Evolutionary conservation across 139 green algal species (phyloP), one percentile per base, ranked within the genome.

Genomic region (Chlorella sp.): DNA sequence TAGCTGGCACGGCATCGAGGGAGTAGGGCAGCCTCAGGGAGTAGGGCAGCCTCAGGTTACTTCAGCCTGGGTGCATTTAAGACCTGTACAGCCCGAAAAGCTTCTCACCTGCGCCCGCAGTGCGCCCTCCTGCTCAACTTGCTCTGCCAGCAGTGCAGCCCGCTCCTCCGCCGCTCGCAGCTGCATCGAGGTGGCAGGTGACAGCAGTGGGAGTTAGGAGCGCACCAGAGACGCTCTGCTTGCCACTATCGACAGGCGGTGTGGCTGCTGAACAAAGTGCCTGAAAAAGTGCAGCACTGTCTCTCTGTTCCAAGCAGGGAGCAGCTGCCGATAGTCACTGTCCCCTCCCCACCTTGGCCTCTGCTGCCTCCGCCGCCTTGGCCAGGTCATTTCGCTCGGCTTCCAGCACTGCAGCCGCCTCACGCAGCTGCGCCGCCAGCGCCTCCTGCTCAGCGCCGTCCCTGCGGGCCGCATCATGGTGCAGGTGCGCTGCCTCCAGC

Each of bases 401-500:
- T 56, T 86, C 81, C 70, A 72, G 56, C 70, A 73, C 51, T 16
- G 69, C 81, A 6, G 56, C 69, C 69, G 44, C 55, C 36, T 86
- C 55, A 1, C 69, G 55, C 55, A 86, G 81, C 55, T 62, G 57
- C 15, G 72, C 71, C 30, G 56, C 72, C 62, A 81, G 69, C 57
- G 72, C 34, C 36, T 64, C 72, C 60, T 75, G 82, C 62, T 64
- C 56, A 28, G 6, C 17, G 16, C 32, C 71, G 15, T 82, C 82
- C 1, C 60, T 71, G 55, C 36, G 28, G 16, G 72, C 82, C 18
- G 72, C 30, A 5, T 86, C 82, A 38, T 74, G 72, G 57, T 75
- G 44, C 82, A 86, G 70, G 15, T 60, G 71, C 2, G 82, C 23
- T 16, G 72, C 64, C 30, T 86, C 82, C 72, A 86, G 60, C 71